Evolutionary conservation across 805 yeast species (phyloP).

Genomic region (Yarrowia deformans): DNA sequence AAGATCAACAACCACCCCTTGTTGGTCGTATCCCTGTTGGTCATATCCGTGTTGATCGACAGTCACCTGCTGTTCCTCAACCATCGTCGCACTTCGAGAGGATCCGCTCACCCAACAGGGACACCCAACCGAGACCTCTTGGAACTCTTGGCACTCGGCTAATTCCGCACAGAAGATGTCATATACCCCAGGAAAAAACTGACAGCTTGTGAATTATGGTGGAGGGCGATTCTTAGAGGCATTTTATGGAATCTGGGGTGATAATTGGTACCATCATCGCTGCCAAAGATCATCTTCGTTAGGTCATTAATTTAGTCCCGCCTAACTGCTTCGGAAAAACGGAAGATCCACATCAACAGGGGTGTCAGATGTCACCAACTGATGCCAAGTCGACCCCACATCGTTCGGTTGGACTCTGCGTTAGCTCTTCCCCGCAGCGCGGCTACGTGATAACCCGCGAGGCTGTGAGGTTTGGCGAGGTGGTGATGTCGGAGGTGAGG

Average conservation of each 20-base stretch:
- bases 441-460: background rate
- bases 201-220: too few species aligned
- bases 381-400: background rate
- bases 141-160: slow-evolving; percentile 5
- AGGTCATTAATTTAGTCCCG: too few species aligned
- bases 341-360: background rate
- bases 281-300: too few species aligned
- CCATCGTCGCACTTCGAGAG: too few species aligned
- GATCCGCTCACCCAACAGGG: background rate
- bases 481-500: background rate
- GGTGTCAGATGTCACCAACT: background rate
- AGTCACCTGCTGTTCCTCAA: too few species aligned
- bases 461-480: background rate
- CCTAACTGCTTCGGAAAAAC: slow-evolving; percentile 3
- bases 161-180: background rate
- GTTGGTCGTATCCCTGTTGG: background rate
- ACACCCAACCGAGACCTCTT: background rate
- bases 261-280: background rate
- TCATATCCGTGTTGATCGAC: too few species aligned
- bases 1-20: background rate
- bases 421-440: slow-evolving; percentile 12
- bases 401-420: too few species aligned
- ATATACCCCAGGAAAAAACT: slow-evolving; percentile 4
- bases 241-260: too few species aligned
- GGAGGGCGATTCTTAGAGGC: too few species aligned